Conservation (phyloP, 768 basidiomycete species). For the Naganishia randhawae region DNA sequence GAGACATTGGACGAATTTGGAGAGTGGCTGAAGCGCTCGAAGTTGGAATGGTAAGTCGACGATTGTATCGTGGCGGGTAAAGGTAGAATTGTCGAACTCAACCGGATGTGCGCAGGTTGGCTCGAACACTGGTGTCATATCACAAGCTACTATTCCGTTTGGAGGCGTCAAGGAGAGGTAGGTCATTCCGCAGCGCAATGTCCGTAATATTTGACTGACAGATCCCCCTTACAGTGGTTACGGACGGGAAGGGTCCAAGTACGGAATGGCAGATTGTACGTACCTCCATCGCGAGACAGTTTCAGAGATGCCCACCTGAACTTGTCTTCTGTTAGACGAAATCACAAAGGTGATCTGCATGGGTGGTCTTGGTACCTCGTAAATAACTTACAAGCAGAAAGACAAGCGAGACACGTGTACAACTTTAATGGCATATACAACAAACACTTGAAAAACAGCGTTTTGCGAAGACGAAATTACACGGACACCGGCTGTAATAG, state of each 20-base stretch:
- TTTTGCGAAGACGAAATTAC: not conserved
- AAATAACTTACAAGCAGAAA: not conserved
- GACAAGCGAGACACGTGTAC: not conserved
- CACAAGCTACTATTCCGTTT: slow-evolving; percentile 76
- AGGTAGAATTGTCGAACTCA: too few relatives aligned
- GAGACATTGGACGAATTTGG: slow-evolving; percentile 84
- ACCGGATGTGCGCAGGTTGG: slow-evolving; percentile 37
- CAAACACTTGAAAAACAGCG: not conserved
- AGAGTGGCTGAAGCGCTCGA: slow-evolving; percentile 90
- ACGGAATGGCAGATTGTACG: slow-evolving; percentile 74
- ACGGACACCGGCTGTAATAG: not conserved
- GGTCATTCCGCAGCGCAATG: not conserved
- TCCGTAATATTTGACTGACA: not conserved
- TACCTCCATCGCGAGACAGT: not conserved
- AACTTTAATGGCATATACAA: slow-evolving; percentile 11
- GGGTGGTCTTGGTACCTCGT: slow-evolving; percentile 29
- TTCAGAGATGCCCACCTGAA: not conserved
- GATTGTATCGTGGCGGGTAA: not conserved
- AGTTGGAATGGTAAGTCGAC: slow-evolving; percentile 79
- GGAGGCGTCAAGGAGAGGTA: slow-evolving; percentile 67
- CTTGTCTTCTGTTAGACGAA: slow-evolving; percentile 11
- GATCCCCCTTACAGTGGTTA: slow-evolving; percentile 53
- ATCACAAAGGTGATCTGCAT: slow-evolving; percentile 29
- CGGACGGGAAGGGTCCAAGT: slow-evolving; percentile 73
- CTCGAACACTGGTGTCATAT: slow-evolving; percentile 51